Evolutionary conservation across 2,329 filamentous ascomycete species (phyloP).

Genomic region (Colletotrichum sp.): DNA sequence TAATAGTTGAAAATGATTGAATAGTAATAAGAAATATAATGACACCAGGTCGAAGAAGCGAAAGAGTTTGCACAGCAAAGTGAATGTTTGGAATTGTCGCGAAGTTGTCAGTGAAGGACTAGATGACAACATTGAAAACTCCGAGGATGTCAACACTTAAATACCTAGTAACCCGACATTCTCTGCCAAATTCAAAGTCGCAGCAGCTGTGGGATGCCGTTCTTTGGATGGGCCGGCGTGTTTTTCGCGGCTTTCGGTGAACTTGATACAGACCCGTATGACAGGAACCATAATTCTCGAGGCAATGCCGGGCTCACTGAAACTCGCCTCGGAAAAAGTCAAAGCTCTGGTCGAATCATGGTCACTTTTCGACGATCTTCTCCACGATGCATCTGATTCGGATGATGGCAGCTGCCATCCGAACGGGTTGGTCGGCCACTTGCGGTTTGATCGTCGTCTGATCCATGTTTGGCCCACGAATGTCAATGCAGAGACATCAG

Average conservation of each 20-base stretch:
- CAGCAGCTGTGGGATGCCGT: background rate
- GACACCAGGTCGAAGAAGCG: constrained; percentile 17
- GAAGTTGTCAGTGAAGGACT: background rate
- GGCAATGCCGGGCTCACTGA: background rate
- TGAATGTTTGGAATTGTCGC: background rate
- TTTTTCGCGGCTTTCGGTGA: background rate
- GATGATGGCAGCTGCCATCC: constrained; percentile 13
- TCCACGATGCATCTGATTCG: background rate
- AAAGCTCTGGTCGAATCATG: background rate
- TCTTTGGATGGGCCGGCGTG: background rate
- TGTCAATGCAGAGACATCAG: background rate
- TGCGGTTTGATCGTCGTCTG: constrained; percentile 20
- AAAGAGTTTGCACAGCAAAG: constrained; percentile 1
- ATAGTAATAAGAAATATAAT: background rate
- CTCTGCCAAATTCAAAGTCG: background rate
- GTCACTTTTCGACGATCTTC: background rate
- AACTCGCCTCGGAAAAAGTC: background rate
- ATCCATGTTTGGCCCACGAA: constrained; percentile 3
- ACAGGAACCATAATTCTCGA: background rate
- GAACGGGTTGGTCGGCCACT: background rate
- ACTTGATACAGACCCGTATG: background rate
- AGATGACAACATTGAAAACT: background rate
- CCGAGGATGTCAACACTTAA: background rate
- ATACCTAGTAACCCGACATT: background rate
- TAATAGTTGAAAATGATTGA: background rate